A percentile compares a stretch with the other conserved stretches of the same genome.
These are phyloP conservation scores for Agrocybe chaxingu DNA, from an alignment of 768 basidiomycete species.

Conservation along the genomic window DNA sequence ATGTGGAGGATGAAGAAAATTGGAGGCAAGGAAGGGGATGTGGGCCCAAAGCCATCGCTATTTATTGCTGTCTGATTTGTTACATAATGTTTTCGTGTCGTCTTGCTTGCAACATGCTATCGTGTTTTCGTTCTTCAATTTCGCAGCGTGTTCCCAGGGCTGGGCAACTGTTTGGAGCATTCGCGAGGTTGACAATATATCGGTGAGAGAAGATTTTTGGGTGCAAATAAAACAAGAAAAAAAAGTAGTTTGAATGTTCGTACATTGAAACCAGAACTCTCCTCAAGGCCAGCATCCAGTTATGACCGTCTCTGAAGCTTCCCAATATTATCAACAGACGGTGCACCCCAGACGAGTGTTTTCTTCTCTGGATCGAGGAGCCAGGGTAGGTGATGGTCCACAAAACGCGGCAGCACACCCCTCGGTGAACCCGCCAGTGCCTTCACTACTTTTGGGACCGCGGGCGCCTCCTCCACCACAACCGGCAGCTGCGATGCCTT, in stretches of 20 bases:
- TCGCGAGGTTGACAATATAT: background rate
- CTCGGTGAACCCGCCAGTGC: background rate
- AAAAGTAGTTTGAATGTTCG: background rate
- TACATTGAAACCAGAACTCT: conserved; percentile 1
- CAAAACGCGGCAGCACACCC: conserved; percentile 27
- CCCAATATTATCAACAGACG: conserved; percentile 61
- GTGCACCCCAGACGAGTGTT: conserved; percentile 73
- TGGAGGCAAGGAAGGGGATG: background rate
- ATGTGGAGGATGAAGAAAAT: background rate
- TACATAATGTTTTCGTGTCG: conserved; percentile 4
- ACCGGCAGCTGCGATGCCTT: background rate
- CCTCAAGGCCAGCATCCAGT: conserved; percentile 12
- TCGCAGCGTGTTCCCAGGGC: no score
- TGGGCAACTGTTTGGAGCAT: no score
- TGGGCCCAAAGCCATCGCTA: conserved; percentile 7
- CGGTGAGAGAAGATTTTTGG: background rate
- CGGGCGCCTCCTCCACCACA: conserved; percentile 1
- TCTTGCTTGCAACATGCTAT: conserved; percentile 5
- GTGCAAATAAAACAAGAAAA: background rate
- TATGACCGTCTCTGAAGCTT: conserved; percentile 26
- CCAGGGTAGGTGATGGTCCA: conserved; percentile 44
- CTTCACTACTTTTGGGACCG: no score
- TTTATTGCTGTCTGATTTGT: conserved; percentile 1
- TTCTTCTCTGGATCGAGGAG: conserved; percentile 59
- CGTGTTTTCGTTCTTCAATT: background rate